A percentile compares a stretch with the other conserved stretches of the same genome.
phyloP scores from a whole-genome alignment of 805 yeast species.

The Ogataea ganodermae region DNA sequence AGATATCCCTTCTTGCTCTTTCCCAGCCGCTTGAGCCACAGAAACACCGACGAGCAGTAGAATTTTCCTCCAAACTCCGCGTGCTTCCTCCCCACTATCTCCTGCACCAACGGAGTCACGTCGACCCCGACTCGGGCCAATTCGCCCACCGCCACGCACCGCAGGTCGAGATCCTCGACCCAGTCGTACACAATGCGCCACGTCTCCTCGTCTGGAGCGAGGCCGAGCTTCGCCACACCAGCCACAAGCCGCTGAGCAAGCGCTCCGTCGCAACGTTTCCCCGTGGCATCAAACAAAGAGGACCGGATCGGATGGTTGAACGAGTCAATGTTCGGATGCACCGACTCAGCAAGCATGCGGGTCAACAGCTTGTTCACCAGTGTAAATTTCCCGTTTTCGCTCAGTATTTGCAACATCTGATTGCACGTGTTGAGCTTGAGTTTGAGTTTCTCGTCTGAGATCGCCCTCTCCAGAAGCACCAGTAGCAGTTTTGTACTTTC shows the following conservation, averaged over 20 bases:
- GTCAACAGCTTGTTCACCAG: slow-evolving; percentile 9
- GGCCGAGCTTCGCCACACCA: slow-evolving; percentile 4
- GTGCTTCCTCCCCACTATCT: background rate
- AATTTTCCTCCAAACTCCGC: background rate
- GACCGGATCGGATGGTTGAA: slow-evolving; percentile 5
- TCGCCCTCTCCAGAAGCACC: background rate
- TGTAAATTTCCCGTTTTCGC: background rate
- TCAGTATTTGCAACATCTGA: slow-evolving; percentile 2
- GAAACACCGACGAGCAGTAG: background rate
- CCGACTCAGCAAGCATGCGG: slow-evolving; percentile 5
- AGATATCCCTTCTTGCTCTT: background rate
- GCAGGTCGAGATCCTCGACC: slow-evolving; percentile 3
- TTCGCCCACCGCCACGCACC: slow-evolving; percentile 1
- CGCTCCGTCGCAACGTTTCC: background rate
- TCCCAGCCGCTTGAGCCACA: background rate
- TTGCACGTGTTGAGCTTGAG: slow-evolving; percentile 3
- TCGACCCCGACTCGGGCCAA: slow-evolving; percentile 4
- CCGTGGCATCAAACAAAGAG: background rate
- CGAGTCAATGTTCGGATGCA: slow-evolving; percentile 6
- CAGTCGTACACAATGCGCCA: slow-evolving; percentile 5
- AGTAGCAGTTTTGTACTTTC: background rate
- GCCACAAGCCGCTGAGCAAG: slow-evolving; percentile 4
- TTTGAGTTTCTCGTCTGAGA: background rate
- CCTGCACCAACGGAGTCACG: background rate
- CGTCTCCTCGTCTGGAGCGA: slow-evolving; percentile 10